These are phyloP conservation scores for Dothidotthia symphoricarpi DNA, from an alignment of 2,329 filamentous ascomycete species.

Conservation along the genomic window DNA sequence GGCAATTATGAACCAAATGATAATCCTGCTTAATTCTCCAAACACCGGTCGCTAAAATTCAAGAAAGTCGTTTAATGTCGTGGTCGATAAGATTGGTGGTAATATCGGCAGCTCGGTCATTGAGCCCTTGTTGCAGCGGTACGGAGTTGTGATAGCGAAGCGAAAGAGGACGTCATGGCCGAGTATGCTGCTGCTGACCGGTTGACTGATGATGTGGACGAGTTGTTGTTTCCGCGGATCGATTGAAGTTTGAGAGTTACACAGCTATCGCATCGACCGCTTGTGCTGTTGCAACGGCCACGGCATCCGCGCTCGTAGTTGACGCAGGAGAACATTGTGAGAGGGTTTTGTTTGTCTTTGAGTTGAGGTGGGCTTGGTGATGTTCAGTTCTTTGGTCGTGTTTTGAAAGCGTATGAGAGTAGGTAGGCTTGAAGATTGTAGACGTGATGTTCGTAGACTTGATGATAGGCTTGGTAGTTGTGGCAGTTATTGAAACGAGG, in stretches of 20 bases:
- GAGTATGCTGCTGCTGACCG: constrained; percentile 36
- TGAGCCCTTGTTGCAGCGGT: constrained; percentile 21
- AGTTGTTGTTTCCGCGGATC: constrained; percentile 30
- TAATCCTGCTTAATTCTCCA: constrained; percentile 6
- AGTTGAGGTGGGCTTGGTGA: too few species aligned
- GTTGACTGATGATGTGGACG: constrained; percentile 33
- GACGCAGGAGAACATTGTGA: constrained; percentile 46
- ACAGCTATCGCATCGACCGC: constrained; percentile 41
- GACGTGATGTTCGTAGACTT: neutral
- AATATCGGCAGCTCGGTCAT: constrained; percentile 11
- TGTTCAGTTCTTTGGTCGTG: too few species aligned
- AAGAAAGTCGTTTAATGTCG: constrained; percentile 19
- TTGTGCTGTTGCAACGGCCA: constrained; percentile 41
- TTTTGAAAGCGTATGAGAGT: too few species aligned
- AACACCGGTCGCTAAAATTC: constrained; percentile 23
- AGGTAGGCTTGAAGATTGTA: too few species aligned
- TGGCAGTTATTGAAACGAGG: neutral
- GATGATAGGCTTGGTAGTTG: neutral
- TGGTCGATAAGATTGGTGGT: constrained; percentile 8
- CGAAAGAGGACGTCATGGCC: constrained; percentile 43
- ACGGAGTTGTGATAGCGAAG: constrained; percentile 37
- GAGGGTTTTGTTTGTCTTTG: constrained; percentile 2
- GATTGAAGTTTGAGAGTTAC: constrained; percentile 42
- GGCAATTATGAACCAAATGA: neutral
- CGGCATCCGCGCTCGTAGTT: constrained; percentile 48